A percentile compares a stretch with the other conserved stretches of the same genome.
These are phyloP conservation scores for Fennellomyces sp. DNA, from an alignment of 371 early-diverging fungal species.

Conservation along the genomic window DNA sequence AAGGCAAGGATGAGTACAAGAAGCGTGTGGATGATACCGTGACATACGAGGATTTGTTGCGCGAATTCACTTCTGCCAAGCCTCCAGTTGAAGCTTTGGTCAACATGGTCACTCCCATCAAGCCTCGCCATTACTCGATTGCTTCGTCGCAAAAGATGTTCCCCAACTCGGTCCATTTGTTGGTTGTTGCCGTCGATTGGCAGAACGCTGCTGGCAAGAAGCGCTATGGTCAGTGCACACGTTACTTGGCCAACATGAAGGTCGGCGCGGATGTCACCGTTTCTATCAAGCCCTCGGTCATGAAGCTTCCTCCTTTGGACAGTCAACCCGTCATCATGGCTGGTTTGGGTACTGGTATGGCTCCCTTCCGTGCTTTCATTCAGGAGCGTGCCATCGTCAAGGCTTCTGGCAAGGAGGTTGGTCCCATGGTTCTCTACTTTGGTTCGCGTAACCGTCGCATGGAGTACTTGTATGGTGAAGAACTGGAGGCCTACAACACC, in stretches of 20 bases:
- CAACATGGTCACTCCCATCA: constrained; percentile 78
- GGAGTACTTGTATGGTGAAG: constrained; percentile 95
- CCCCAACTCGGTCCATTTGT: constrained; percentile 85
- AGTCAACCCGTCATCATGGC: constrained; percentile 93
- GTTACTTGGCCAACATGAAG: constrained; percentile 75
- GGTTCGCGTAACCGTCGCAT: constrained; percentile 89
- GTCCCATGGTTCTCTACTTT: constrained; percentile 93
- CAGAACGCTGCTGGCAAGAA: constrained; percentile 59
- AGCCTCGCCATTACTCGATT: constrained; percentile 96
- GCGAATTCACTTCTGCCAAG: constrained; percentile 84
- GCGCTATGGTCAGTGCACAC: constrained; percentile 89
- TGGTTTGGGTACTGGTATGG: constrained; percentile 97
- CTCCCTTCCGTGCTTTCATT: constrained; percentile 96
- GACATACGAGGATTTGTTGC: constrained; percentile 86
- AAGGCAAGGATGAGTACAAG: constrained; percentile 83
- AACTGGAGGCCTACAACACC: constrained; percentile 88
- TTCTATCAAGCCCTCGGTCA: constrained; percentile 92
- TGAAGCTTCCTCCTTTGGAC: constrained; percentile 88
- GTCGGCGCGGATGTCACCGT: constrained; percentile 79
- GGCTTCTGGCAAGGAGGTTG: constrained; percentile 78
- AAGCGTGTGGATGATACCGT: constrained; percentile 80
- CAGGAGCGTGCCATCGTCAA: constrained; percentile 86
- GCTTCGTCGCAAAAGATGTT: constrained; percentile 87
- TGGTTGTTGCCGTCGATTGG: constrained; percentile 93
- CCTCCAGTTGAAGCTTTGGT: constrained; percentile 76